These are phyloP conservation scores for Leishmania turanica DNA, from an alignment of 208 protist species.

Conservation along the genomic window DNA sequence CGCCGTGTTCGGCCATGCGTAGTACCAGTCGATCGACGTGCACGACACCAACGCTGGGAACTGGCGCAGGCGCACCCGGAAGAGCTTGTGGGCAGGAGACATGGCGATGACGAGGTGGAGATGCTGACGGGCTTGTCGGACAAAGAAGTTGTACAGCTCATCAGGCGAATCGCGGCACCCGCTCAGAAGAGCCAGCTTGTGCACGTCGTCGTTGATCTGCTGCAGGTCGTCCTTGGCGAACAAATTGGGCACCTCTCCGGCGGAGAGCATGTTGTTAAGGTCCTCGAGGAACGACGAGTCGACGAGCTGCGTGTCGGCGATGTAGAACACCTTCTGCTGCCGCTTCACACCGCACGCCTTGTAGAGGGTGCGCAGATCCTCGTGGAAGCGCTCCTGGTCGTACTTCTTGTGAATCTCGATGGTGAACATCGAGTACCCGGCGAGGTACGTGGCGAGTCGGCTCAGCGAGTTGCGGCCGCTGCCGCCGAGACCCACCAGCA, in stretches of 20 bases:
- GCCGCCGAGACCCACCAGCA: constrained; percentile 98
- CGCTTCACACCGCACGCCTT: constrained; percentile 93
- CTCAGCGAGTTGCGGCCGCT: constrained; percentile 96
- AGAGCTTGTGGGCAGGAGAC: constrained; percentile 96
- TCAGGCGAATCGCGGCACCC: constrained; percentile 92
- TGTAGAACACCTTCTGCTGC: constrained; percentile 97
- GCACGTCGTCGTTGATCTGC: constrained; percentile 93
- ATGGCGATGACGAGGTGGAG: constrained; percentile 98
- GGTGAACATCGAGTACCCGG: constrained; percentile 95
- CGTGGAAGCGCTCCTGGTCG: constrained; percentile 95
- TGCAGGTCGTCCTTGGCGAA: constrained; percentile 96
- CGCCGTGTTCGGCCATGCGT: constrained; percentile 97
- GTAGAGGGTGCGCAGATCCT: constrained; percentile 97
- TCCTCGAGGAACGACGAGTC: constrained; percentile 97
- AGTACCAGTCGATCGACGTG: constrained; percentile 99
- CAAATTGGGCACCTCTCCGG: constrained; percentile 98
- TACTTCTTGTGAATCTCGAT: constrained; percentile 98
- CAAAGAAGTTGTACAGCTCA: constrained; percentile 96
- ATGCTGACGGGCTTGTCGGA: constrained; percentile 94
- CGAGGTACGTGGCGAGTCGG: constrained; percentile 96
- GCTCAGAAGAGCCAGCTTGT: constrained; percentile 84
- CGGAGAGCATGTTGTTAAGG: constrained; percentile 98
- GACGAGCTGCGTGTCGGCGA: constrained; percentile 98
- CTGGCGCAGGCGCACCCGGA: constrained; percentile 96
- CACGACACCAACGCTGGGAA: constrained; percentile 98